Evolutionary conservation across 139 green algal species (phyloP), one percentile per base, ranked within the genome.

Genomic region (Auxenochlorella pyrenoidosa): DNA sequence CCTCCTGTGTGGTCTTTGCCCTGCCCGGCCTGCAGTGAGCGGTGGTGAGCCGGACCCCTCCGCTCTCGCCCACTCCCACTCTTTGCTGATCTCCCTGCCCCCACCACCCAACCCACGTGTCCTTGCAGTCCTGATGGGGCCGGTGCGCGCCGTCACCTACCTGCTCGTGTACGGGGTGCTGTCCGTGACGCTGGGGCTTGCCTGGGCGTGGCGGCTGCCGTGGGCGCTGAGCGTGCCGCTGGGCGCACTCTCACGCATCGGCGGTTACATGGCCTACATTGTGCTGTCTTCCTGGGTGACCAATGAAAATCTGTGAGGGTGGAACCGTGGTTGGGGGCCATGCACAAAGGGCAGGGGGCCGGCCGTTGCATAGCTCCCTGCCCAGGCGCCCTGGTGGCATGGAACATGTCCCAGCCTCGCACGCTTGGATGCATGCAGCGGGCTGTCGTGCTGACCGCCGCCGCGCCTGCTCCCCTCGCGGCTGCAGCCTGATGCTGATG

Each of bases 41-140:
- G 13, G 10, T 54, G 47, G 47, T 54, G 47, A 54, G 47, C 47
- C 65, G n/a, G n/a, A 72, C 65, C 65, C 65, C 65, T n/a, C 12
- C 5, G 65, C 16, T 28, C 15, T 4, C 13, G 16, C 54, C 18
- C 12, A 24, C 13, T 58, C 8, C 54, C 18, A 4, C 15, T 63
- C 16, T 8, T 63, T 13, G 22, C 66, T 73, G 66, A 0, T 40
- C 58, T n/a, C 77, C 34, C 51, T 38, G 3, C 28, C 58, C 36
- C 0, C 36, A 38, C 10, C 58, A 63, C 54, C 54, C 60, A 34
- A 13, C 58, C 38, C 34, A 1, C 60, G 1, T 59, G 5, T 59
- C 60, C 38, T 1, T 21, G 84, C 90, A 93, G 95, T 98, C 24
- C 88, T 98, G 44, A 89, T 97, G n/a, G 96, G 96, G 0, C 96